Conservation (phyloP, 768 basidiomycete genomes). For the Candolleomyces eurysporus region DNA sequence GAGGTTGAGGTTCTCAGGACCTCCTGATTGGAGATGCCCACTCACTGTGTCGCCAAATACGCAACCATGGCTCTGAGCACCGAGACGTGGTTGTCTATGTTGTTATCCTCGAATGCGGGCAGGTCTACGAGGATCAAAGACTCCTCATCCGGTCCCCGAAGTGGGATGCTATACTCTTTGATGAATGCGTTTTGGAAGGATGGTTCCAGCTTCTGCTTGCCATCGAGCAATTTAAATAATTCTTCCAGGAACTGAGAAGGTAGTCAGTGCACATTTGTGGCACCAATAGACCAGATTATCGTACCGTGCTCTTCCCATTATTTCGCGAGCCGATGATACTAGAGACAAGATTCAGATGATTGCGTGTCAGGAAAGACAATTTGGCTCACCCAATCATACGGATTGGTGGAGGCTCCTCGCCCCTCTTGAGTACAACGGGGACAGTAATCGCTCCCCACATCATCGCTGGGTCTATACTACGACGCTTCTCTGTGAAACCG, state of each 20-base stretch:
- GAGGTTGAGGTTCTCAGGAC: too few species aligned
- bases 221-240: not conserved
- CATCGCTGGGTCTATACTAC: not conserved
- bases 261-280: not conserved
- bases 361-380: not conserved
- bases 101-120: not conserved
- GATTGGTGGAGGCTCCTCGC: not conserved
- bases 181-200: not conserved
- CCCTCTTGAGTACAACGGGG: not conserved
- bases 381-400: not conserved
- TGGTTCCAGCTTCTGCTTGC: not conserved
- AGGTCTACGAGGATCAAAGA: not conserved
- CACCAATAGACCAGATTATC: not conserved
- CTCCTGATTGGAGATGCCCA: not conserved
- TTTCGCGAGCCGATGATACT: not conserved
- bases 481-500: not conserved
- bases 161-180: not conserved
- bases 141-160: not conserved
- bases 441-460: not conserved
- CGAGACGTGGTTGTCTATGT: not conserved
- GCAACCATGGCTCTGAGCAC: not conserved
- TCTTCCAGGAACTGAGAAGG: not conserved
- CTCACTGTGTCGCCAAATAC: not conserved
- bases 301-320: not conserved
- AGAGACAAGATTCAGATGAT: not conserved